Evolutionary conservation across 1,139 yeast species (phyloP), one percentile per base, ranked within the genome.

Genomic region (Yamadazyma conglobata): DNA sequence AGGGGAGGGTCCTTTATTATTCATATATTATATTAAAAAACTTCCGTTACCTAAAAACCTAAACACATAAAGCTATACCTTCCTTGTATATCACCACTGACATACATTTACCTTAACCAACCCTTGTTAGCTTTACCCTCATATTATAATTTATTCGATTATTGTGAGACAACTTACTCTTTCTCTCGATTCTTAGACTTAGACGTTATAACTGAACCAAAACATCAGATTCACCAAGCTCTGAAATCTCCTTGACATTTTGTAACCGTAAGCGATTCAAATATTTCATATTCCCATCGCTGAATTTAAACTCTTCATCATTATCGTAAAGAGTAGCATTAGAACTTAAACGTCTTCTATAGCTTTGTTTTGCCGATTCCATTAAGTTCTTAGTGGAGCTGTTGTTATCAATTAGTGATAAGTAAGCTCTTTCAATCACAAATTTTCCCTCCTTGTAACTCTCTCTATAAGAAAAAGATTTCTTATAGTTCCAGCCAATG

Each of bases 401-500:
- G 34, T 52, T 52, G 33, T 56, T 56, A 27, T 53, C 54, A 25
- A 52, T 53, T 19, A 46, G 37, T 31, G 45, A 44, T 16, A 54
- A 41, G 25, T 35, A 62, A 24, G 49, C 50, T 31, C 57, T 60
- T 57, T 85, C 95, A 50, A 86, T 76, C 27, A 85, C 89, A 52
- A 62, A 85, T 51, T 80, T 79, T 29, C 88, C 87, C 50, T 79
- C 91, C 52, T 87, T 86, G 54, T 86, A 86, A 38, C 65, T 61
- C 54, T 86, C 87, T 16, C 62, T 50, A 31, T 59, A 56, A 26
- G 64, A 61, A 39, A 64, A 75, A 9, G 91, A 73, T 46, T 70
- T 73, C 38, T 80, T 65, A 53, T 87, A 87, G 43, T 70, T 73
- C 96, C 96, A 86, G 7, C 95, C 96, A 20, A 86, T 58, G 27